Evolutionary conservation across 108 stramenopile species (phyloP).

Genomic region (Nannochloropsis granulata): DNA sequence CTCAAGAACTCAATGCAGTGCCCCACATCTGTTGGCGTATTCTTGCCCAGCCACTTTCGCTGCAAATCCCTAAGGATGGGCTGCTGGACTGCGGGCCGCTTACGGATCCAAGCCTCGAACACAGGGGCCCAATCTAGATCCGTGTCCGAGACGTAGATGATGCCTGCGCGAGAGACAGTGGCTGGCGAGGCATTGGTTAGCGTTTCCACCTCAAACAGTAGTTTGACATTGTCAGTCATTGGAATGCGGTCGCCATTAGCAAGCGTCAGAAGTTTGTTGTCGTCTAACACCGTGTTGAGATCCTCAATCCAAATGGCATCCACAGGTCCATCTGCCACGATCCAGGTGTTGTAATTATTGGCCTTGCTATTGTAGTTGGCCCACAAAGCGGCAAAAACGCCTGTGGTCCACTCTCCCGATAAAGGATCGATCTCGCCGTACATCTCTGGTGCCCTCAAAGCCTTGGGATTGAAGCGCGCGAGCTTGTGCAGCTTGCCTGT

Average conservation of each 20-base stretch:
- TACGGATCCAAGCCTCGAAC: slow-evolving; percentile 61
- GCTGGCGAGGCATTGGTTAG: slow-evolving; percentile 76
- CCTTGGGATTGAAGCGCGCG: slow-evolving; percentile 68
- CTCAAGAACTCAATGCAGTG: slow-evolving; percentile 54
- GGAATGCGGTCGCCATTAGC: slow-evolving; percentile 83
- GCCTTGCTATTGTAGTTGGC: slow-evolving; percentile 68
- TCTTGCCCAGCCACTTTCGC: slow-evolving; percentile 54
- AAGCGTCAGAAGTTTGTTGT: slow-evolving; percentile 69
- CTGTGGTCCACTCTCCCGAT: slow-evolving; percentile 75
- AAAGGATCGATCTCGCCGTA: slow-evolving; percentile 76
- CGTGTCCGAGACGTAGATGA: slow-evolving; percentile 74
- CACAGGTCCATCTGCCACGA: slow-evolving; percentile 79
- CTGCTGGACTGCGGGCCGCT: slow-evolving; percentile 47
- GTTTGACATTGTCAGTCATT: slow-evolving; percentile 71
- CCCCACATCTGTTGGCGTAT: slow-evolving; percentile 52
- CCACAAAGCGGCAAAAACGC: slow-evolving; percentile 82
- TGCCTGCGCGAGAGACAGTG: slow-evolving; percentile 80
- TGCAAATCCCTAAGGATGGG: slow-evolving; percentile 45
- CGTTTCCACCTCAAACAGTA: slow-evolving; percentile 54
- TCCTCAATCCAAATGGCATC: slow-evolving; percentile 91
- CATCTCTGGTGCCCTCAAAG: slow-evolving; percentile 76
- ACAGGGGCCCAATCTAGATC: slow-evolving; percentile 73
- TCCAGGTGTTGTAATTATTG: slow-evolving; percentile 74
- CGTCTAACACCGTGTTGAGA: slow-evolving; percentile 76
- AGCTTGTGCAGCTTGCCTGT: slow-evolving; percentile 56